phyloP scores from a whole-genome alignment of 1,139 yeast species.

The Pneumocystis murina region DNA sequence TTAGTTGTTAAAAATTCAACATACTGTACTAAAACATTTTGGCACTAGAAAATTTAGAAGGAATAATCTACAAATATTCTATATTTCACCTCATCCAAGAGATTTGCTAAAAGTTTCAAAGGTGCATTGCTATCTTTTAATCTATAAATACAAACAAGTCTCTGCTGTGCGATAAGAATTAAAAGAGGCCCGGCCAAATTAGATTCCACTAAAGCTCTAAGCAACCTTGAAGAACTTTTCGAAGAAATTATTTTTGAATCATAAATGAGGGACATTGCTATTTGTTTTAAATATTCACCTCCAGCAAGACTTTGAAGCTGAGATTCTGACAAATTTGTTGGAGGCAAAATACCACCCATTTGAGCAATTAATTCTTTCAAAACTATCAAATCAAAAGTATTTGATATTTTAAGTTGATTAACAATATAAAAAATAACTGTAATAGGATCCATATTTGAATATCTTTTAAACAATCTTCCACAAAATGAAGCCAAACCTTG shows the following conservation, averaged over 20 bases:
- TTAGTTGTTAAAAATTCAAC: conserved; percentile 30
- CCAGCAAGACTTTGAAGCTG: conserved; percentile 59
- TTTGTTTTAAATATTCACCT: conserved; percentile 41
- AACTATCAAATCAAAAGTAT: conserved; percentile 50
- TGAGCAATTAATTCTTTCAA: conserved; percentile 52
- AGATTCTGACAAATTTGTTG: conserved; percentile 44
- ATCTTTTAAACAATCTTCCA: conserved; percentile 25
- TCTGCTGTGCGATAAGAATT: conserved; percentile 43
- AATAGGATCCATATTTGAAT: conserved; percentile 24
- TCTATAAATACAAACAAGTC: conserved; percentile 30
- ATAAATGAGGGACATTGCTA: conserved; percentile 48
- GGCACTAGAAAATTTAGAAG: conserved; percentile 33
- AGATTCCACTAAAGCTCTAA: conserved; percentile 34
- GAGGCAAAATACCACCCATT: conserved; percentile 73
- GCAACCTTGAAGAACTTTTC: conserved; percentile 40
- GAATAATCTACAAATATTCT: background rate
- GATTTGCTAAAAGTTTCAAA: conserved; percentile 9
- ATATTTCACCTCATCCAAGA: conserved; percentile 11
- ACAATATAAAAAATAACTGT: conserved; percentile 42
- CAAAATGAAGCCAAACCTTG: conserved; percentile 21
- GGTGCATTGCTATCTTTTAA: conserved; percentile 23
- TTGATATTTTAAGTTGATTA: conserved; percentile 49
- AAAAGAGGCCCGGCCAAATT: conserved; percentile 48
- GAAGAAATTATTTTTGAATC: conserved; percentile 29
- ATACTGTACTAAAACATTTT: conserved; percentile 48